Percentiles rank a stretch among this genome's conserved stretches.
Evolutionary conservation across 371 early-diverging fungal species (phyloP).

Genomic region (Entomophthora muscae): DNA sequence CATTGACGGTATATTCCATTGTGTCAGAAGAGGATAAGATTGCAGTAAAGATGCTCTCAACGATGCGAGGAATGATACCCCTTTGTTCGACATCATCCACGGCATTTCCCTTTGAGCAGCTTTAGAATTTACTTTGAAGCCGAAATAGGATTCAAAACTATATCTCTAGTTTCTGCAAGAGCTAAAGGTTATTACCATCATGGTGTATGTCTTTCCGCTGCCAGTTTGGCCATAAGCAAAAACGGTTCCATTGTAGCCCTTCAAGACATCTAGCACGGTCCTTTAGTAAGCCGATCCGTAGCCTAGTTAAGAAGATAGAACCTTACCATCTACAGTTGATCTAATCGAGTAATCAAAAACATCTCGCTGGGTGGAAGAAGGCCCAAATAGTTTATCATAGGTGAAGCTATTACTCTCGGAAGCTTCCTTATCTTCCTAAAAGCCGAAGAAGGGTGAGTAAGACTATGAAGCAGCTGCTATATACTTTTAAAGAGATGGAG

Average conservation of each 20-base stretch:
- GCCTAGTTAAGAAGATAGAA: background rate
- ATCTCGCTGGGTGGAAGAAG: conserved; percentile 55
- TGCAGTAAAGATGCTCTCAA: conserved; percentile 78
- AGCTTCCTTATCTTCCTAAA: conserved; percentile 33
- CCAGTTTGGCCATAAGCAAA: conserved; percentile 98
- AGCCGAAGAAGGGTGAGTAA: background rate
- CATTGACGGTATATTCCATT: conserved; percentile 83
- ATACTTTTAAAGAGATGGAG: too few relatives aligned
- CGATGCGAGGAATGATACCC: conserved; percentile 88
- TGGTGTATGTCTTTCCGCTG: conserved; percentile 97
- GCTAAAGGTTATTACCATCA: conserved; percentile 59
- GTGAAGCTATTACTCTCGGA: conserved; percentile 44
- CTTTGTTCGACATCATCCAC: conserved; percentile 68
- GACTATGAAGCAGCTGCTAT: too few relatives aligned
- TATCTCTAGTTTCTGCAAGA: background rate
- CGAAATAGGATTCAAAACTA: background rate
- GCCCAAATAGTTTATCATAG: conserved; percentile 81
- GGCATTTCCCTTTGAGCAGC: conserved; percentile 59
- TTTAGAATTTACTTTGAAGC: background rate
- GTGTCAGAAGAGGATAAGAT: conserved; percentile 69
- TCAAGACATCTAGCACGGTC: conserved; percentile 49
- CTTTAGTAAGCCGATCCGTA: too few relatives aligned
- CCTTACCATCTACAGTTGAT: conserved; percentile 80
- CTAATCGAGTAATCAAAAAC: conserved; percentile 84
- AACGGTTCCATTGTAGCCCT: conserved; percentile 90